Base-by-base conservation (phyloP, 768 basidiomycete genomes). In the Naganishia kalamii region DNA sequence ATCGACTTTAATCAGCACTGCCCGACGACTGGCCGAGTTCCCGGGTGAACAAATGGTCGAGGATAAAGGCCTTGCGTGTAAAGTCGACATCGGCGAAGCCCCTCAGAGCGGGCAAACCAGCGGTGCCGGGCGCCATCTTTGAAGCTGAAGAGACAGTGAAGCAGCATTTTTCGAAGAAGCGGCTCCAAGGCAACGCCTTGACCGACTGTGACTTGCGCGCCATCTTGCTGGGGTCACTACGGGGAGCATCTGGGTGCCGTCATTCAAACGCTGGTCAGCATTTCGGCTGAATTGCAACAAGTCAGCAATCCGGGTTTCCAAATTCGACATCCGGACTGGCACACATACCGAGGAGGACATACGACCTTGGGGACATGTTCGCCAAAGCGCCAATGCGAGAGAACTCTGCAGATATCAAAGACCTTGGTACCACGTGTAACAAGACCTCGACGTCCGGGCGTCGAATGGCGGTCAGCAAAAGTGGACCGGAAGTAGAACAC, bases 261-360 rank as follows among this genome's bases (percentile, higher is more conserved):
- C 70, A 92, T 99, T 65, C 96, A 99, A 79, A 99, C 98, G 72
- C 81, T 99, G 62, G 98, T 99, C 79, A 99, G 96, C 1, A 99
- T 99, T 71, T 96, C 96, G 8, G 96, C 96, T 7, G 96, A 96
- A 0, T 88, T 98, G 84, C 96, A 99, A 76, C 93, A 94, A 71
- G 89, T 99, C 52, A 78, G 90, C 4, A 99, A 99, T 74, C 96
- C 96, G 4, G 96, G 98, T 4, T 90, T 93, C 11, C 87, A 96
- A 30, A 87, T 98, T 67, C 87, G 87, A 27, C 96, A 99, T 79
- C 96, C 96, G 0, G 96, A 99, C 75, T 98, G 96, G 96, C 81
- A 98, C 82, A 96, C 91, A 79, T 97, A 98, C 81, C 92, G 90
- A 76, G 96, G 98, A n/a, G n/a, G n/a, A n/a, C n/a, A 77, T 94